Percentiles rank a stretch among this genome's conserved stretches.
phyloP scores from a whole-genome alignment of 2,329 filamentous ascomycete species.

The Exophiala sp. region DNA sequence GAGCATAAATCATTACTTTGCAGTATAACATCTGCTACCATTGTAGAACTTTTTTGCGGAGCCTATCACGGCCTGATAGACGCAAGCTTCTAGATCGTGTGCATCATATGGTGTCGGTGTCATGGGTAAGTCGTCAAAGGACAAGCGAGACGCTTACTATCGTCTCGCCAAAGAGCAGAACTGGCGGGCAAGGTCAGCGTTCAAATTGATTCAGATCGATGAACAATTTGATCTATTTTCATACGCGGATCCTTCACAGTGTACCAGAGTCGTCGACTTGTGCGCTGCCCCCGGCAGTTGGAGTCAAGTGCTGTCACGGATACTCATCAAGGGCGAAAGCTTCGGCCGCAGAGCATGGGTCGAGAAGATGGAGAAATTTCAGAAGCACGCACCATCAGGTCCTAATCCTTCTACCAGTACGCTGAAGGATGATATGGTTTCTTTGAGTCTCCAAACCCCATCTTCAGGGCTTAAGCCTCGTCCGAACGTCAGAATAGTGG shows the following conservation, averaged over 20 bases:
- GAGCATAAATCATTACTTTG: neutral
- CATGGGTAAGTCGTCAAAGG: conserved; percentile 98
- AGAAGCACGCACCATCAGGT: conserved; percentile 40
- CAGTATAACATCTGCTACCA: no score
- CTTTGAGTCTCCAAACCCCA: conserved; percentile 29
- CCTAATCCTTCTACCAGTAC: conserved; percentile 48
- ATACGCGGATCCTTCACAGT: conserved; percentile 57
- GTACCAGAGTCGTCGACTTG: conserved; percentile 89
- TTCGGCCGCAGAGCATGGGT: conserved; percentile 85
- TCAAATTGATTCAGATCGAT: conserved; percentile 94
- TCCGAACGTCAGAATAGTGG: conserved; percentile 83
- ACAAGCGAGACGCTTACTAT: conserved; percentile 98
- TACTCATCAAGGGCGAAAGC: conserved; percentile 88
- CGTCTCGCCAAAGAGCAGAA: conserved; percentile 97
- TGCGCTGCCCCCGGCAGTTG: conserved; percentile 95
- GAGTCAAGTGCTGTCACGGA: conserved; percentile 92
- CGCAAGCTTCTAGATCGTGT: no score
- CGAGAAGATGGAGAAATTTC: conserved; percentile 65
- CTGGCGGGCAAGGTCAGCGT: conserved; percentile 93
- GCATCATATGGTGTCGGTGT: neutral
- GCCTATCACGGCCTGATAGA: neutral
- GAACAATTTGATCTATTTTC: conserved; percentile 92
- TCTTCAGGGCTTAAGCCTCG: conserved; percentile 46
- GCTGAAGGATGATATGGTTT: conserved; percentile 29
- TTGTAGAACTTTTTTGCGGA: no score